Conservation (phyloP, 768 basidiomycete genomes). For the Boletus fagicola region DNA sequence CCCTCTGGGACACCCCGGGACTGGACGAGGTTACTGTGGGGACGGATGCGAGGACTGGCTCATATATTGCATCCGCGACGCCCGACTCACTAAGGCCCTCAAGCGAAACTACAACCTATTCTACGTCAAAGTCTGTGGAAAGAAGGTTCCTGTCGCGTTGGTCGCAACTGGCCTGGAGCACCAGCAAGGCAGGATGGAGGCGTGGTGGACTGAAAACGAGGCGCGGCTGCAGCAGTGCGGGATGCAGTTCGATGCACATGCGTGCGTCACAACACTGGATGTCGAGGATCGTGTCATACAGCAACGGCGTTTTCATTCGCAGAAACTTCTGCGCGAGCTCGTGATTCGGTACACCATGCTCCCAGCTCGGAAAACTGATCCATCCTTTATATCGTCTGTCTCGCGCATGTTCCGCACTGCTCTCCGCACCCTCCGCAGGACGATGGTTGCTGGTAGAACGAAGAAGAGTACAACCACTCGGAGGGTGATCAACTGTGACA, state of each 20-base stretch:
- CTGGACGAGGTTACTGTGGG: slow-evolving; percentile 1
- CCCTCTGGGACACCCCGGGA: slow-evolving; percentile 4
- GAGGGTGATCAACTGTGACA: background rate
- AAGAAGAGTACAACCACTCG: background rate
- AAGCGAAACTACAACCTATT: slow-evolving; percentile 35
- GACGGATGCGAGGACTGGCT: background rate
- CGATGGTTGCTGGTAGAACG: background rate
- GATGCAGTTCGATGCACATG: slow-evolving; percentile 28
- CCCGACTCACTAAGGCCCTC: background rate
- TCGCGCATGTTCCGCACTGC: background rate
- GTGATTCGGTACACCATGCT: background rate
- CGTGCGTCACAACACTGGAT: background rate
- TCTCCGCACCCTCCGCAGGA: background rate
- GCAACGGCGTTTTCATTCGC: background rate
- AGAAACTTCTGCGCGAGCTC: background rate
- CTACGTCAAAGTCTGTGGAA: slow-evolving; percentile 33
- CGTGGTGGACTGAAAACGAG: slow-evolving; percentile 30
- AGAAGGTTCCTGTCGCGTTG: slow-evolving; percentile 33
- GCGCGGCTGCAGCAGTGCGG: slow-evolving; percentile 19
- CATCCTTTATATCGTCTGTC: background rate
- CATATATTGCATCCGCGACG: background rate
- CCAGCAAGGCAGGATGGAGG: slow-evolving; percentile 19
- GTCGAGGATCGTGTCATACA: background rate
- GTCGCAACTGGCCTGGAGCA: slow-evolving; percentile 38
- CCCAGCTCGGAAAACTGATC: background rate